These are phyloP conservation scores for Fagopyrum homotropicum DNA, from an alignment of 148 eudicot species.

Conservation along the genomic window DNA sequence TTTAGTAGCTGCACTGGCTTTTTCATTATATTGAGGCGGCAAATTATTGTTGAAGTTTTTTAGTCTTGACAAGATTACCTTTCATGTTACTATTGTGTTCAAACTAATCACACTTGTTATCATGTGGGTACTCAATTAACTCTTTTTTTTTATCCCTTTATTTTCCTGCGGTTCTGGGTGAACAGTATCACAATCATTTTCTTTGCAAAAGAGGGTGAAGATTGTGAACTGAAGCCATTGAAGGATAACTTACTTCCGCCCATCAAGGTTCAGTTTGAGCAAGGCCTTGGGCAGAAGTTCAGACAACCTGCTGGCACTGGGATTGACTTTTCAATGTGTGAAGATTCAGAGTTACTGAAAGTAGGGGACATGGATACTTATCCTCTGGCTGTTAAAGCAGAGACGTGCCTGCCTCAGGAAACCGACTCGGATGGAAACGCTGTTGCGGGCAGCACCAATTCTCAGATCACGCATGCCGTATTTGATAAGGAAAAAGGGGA, in stretches of 20 bases:
- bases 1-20: not conserved
- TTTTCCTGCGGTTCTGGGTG: not conserved
- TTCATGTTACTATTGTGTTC: not conserved
- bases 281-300: slow-evolving; percentile 85
- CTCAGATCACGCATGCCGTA: slow-evolving; percentile 88
- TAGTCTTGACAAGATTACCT: not conserved
- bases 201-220: slow-evolving; percentile 65
- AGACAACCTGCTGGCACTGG: slow-evolving; percentile 85
- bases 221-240: slow-evolving; percentile 59
- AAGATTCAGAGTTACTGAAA: slow-evolving; percentile 49
- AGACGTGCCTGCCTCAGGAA: slow-evolving; percentile 37
- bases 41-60: not conserved
- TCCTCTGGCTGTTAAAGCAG: slow-evolving; percentile 81
- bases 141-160: not conserved
- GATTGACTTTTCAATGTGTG: slow-evolving; percentile 73
- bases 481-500: slow-evolving; percentile 83
- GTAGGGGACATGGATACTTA: slow-evolving; percentile 51
- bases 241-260: slow-evolving; percentile 72
- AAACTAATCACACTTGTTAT: not conserved
- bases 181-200: slow-evolving; percentile 55
- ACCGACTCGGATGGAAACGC: slow-evolving; percentile 21
- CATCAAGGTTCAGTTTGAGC: slow-evolving; percentile 51
- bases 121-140: not conserved
- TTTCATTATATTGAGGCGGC: not conserved
- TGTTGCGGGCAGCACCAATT: slow-evolving; percentile 37